These are phyloP conservation scores for Fallopia convolvulus DNA, from an alignment of 148 eudicot genomes.

Conservation along the genomic window DNA sequence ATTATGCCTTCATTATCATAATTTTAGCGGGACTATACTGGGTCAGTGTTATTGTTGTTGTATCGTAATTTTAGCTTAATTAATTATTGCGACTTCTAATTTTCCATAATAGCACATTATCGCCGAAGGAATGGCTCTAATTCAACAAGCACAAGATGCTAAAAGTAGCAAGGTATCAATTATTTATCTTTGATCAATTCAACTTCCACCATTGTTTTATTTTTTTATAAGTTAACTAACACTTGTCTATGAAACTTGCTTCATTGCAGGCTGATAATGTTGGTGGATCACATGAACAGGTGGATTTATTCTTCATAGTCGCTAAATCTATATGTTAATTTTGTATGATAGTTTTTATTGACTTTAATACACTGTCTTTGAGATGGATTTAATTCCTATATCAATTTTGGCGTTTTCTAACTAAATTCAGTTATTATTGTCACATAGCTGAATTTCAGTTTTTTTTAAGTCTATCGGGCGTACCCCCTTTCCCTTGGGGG, in stretches of 20 bases:
- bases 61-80: neutral
- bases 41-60: neutral
- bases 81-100: neutral
- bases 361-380: too few relatives aligned
- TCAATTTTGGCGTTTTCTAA: too few relatives aligned
- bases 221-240: too few relatives aligned
- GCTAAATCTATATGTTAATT: neutral
- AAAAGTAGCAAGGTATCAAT: conserved; percentile 60
- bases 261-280: conserved; percentile 56
- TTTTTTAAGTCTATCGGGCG: too few relatives aligned
- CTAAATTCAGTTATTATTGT: too few relatives aligned
- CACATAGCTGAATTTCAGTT: too few relatives aligned
- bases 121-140: conserved; percentile 71
- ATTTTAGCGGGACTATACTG: too few relatives aligned
- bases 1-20: neutral
- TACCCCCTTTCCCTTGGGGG: too few relatives aligned
- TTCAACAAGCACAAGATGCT: conserved; percentile 86
- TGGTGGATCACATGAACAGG: conserved; percentile 78
- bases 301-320: conserved; percentile 8
- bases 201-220: neutral
- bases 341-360: too few relatives aligned
- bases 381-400: too few relatives aligned
- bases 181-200: neutral
- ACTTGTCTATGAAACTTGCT: too few relatives aligned
- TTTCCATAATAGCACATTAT: conserved; percentile 66